phyloP scores from a whole-genome alignment of 495 filamentous ascomycete species.

The Recurvomyces mirabilis region DNA sequence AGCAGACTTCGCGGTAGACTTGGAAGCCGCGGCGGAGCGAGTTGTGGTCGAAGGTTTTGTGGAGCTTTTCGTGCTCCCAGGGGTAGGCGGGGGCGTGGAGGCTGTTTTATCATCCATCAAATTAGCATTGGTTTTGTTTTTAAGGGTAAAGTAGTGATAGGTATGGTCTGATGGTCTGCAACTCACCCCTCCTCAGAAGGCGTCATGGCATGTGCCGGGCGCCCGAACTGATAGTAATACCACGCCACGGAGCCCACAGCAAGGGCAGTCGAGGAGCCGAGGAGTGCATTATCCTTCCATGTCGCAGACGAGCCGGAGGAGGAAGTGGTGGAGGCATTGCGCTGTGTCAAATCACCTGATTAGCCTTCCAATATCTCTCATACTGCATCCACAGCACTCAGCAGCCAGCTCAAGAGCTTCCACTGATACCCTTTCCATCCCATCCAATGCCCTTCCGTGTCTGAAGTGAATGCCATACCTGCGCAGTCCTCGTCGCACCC shows the following conservation, averaged over 20 bases:
- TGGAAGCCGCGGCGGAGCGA: constrained; percentile 99
- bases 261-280: constrained; percentile 67
- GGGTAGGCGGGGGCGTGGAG: constrained; percentile 86
- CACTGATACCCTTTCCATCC: too few species aligned
- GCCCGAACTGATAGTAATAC: constrained; percentile 93
- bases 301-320: constrained; percentile 46
- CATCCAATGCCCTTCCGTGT: too few species aligned
- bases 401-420: too few species aligned
- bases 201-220: constrained; percentile 76
- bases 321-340: constrained; percentile 50
- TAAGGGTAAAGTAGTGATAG: too few species aligned
- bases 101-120: too few species aligned
- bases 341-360: constrained; percentile 34
- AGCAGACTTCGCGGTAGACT: constrained; percentile 98
- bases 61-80: constrained; percentile 84
- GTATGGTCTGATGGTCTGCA: neutral
- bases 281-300: constrained; percentile 64
- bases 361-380: constrained; percentile 20
- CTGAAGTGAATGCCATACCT: constrained; percentile 42
- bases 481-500: constrained; percentile 45
- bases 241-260: constrained; percentile 81
- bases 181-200: constrained; percentile 96
- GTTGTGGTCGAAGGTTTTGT: constrained; percentile 88
- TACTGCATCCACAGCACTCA: too few species aligned
- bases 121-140: too few species aligned